Evolutionary conservation across 1,284 basidiomycete genomes (phyloP), one percentile per base, ranked within the genome.

Genomic region (Prillingera fragicola): DNA sequence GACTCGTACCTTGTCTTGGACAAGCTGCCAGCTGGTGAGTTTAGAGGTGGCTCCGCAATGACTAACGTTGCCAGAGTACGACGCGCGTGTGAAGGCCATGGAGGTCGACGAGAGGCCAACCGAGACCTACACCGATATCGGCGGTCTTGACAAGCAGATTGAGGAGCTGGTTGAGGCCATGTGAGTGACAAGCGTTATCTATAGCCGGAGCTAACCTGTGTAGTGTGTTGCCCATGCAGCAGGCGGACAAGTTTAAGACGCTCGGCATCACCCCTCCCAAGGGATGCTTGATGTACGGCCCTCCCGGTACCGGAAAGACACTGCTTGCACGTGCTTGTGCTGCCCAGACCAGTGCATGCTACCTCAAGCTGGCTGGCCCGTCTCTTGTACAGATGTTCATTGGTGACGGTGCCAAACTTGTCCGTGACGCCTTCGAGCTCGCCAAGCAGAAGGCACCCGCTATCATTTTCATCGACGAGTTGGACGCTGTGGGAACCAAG

Each of bases 381-480:
- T 83, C 82, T 32, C 77, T 86, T 19, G 84, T 85, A 13, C 55
- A 76, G 71, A 87, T 87, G 84, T 87, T 84, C 70, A 85, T 87
- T 57, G 84, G 84, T 67, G 84, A 85, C 65, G 84, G 95, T 28
- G 92, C 94, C 43, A 97, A 97, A 73, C 83, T 97, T 33, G 95
- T 98, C 17, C 84, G 95, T 49, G 94, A 98, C 62, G 78, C 96
- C 25, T 98, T 98, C 78, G 83, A 91, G 53, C 84, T 96, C 14
- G 94, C 95, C n/a, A 92, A 96, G 71, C 90, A 97, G 66, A 91
- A 97, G 66, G 88, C 92, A 4, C 94, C 94, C 4, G 92, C 91
- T 14, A 98, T 98, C 59, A 90, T 98, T 41, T 98, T 98, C 71
- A 97, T 98, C 68, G 94, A 98, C 69, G 94, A 98, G 71, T 84